These are phyloP conservation scores for Fusarium illudens DNA, from an alignment of 2,329 filamentous ascomycete species.

Conservation along the genomic window DNA sequence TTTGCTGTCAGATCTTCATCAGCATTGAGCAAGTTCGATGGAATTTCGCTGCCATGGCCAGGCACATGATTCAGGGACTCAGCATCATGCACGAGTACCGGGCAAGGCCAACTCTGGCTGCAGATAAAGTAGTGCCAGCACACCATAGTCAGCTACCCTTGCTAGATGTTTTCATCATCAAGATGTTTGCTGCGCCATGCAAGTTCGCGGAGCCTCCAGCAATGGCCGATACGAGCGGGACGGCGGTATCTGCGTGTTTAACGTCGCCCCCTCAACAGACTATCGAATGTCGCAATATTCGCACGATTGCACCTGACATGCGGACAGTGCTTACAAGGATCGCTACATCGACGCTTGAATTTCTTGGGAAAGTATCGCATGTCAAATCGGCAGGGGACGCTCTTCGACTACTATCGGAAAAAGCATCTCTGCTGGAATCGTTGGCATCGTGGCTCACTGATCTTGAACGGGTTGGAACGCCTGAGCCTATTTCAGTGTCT, in stretches of 20 bases:
- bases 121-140: constrained; percentile 44
- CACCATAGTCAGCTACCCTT: constrained; percentile 47
- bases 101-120: constrained; percentile 47
- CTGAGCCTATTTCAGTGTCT: constrained; percentile 43
- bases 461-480: constrained; percentile 38
- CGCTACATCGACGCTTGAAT: constrained; percentile 44
- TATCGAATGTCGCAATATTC: constrained; percentile 36
- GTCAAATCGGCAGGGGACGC: constrained; percentile 36
- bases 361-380: constrained; percentile 44
- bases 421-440: constrained; percentile 42
- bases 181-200: constrained; percentile 53
- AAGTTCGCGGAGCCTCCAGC: constrained; percentile 48
- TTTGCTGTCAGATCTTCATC: constrained; percentile 58
- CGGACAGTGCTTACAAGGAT: constrained; percentile 47
- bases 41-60: constrained; percentile 53
- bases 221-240: constrained; percentile 18
- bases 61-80: constrained; percentile 54
- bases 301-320: constrained; percentile 49
- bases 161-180: constrained; percentile 54
- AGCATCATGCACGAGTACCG: constrained; percentile 54
- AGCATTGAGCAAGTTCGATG: constrained; percentile 55
- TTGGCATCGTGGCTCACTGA: constrained; percentile 46
- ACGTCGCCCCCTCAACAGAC: constrained; percentile 36
- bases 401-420: constrained; percentile 43
- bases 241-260: constrained; percentile 26